Evolutionary conservation across 352 stramenopile species (phyloP).

Genomic region (Globisporangium uncinulatum): DNA sequence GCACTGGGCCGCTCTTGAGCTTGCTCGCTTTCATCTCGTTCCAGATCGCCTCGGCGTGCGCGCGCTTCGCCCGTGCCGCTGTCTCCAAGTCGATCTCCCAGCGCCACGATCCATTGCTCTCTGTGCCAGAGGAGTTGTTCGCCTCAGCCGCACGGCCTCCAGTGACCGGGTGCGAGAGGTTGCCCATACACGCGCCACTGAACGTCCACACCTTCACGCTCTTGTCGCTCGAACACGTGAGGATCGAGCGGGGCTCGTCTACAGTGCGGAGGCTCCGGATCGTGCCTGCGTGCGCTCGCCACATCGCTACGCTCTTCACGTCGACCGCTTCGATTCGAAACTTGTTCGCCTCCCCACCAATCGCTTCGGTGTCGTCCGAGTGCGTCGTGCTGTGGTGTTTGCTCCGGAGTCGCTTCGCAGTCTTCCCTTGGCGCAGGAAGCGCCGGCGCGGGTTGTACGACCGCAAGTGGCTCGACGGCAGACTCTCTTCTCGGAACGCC

Average conservation of each 20-base stretch:
- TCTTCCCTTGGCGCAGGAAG: constrained; percentile 64
- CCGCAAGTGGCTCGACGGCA: constrained; percentile 44
- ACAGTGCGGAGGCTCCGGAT: constrained; percentile 48
- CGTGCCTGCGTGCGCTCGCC: constrained; percentile 47
- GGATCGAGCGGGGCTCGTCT: constrained; percentile 45
- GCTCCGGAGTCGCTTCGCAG: constrained; percentile 38
- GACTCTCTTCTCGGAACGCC: constrained; percentile 49
- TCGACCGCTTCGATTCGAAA: constrained; percentile 20
- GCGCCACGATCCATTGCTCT: constrained; percentile 20
- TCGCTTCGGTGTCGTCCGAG: neutral
- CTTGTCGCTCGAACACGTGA: constrained; percentile 67
- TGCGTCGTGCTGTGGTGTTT: constrained; percentile 18
- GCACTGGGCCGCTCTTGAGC: constrained; percentile 20
- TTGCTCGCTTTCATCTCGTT: constrained; percentile 44
- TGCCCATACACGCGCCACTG: constrained; percentile 31
- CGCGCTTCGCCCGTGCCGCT: constrained; percentile 29
- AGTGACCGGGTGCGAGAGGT: constrained; percentile 14
- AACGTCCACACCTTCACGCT: constrained; percentile 55
- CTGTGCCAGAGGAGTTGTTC: neutral
- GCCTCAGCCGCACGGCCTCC: neutral
- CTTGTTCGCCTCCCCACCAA: too few species aligned
- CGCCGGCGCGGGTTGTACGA: constrained; percentile 70
- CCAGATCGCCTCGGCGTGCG: constrained; percentile 57
- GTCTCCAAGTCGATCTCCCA: constrained; percentile 43
- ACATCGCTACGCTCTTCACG: constrained; percentile 35